A percentile compares a stretch with the other conserved stretches of the same genome.
Evolutionary conservation across 176 grass and related monocot genomes (phyloP).

Genomic region (Carex kokanica): DNA sequence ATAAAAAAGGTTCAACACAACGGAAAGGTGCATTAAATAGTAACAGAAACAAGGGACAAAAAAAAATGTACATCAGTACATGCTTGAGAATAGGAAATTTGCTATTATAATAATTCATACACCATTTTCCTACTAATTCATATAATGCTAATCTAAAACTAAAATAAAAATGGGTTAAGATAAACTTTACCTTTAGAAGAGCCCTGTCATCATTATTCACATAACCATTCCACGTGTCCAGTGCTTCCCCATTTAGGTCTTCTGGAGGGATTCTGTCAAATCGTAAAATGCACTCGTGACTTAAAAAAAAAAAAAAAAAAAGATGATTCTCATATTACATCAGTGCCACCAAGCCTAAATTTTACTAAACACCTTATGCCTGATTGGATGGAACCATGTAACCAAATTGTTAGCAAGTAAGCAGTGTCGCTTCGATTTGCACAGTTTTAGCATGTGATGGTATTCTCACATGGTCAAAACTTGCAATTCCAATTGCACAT

Average conservation of each 20-base stretch:
- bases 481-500: neutral
- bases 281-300: neutral
- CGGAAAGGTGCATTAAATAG: neutral
- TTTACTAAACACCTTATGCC: neutral
- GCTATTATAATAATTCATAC: constrained; percentile 5
- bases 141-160: constrained; percentile 9
- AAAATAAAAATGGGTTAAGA: constrained; percentile 26
- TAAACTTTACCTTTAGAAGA: constrained; percentile 94
- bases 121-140: constrained; percentile 17
- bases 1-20: neutral
- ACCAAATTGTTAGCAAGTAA: neutral
- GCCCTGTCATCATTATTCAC: constrained; percentile 84
- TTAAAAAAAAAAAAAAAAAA: too few species aligned
- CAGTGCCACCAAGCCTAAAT: neutral
- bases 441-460: neutral
- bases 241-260: constrained; percentile 39
- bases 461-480: neutral
- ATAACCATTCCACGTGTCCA: constrained; percentile 63
- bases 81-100: neutral
- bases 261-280: constrained; percentile 54
- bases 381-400: neutral
- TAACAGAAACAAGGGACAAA: neutral
- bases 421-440: neutral
- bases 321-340: neutral
- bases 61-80: neutral